phyloP scores from a whole-genome alignment of 306 rosid species.

The Myrica gale region DNA sequence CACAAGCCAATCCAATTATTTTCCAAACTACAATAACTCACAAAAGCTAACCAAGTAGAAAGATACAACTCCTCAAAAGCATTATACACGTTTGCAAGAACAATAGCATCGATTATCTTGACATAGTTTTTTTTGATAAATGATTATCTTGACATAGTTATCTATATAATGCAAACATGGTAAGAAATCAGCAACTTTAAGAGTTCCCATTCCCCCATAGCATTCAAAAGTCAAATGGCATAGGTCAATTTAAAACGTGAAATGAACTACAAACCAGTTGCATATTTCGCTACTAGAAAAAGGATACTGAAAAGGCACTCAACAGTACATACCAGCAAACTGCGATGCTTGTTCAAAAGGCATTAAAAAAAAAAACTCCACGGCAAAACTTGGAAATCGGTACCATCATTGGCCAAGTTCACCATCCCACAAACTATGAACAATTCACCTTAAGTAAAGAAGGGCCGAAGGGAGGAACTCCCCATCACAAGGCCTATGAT shows the following conservation, averaged over 20 bases:
- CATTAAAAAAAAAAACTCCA: slow-evolving; percentile 28
- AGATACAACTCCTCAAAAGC: neutral
- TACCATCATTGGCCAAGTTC: slow-evolving; percentile 22
- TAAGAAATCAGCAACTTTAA: slow-evolving; percentile 3
- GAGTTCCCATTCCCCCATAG: slow-evolving; percentile 20
- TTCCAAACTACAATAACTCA: neutral
- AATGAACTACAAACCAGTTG: slow-evolving; percentile 33
- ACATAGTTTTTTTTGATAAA: too few species aligned
- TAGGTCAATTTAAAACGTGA: slow-evolving; percentile 34
- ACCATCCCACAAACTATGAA: slow-evolving; percentile 25
- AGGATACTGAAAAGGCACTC: slow-evolving; percentile 39
- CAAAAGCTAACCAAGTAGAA: neutral
- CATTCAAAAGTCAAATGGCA: slow-evolving; percentile 29
- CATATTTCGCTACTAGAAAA: slow-evolving; percentile 35
- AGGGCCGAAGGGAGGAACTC: slow-evolving; percentile 28
- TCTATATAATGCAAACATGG: slow-evolving; percentile 14
- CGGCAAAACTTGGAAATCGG: slow-evolving; percentile 35
- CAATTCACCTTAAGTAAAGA: slow-evolving; percentile 27
- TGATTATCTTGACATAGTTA: neutral
- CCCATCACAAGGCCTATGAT: slow-evolving; percentile 29
- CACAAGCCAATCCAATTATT: neutral
- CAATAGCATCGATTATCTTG: neutral
- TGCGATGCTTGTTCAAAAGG: slow-evolving; percentile 38
- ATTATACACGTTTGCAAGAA: neutral
- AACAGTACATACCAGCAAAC: slow-evolving; percentile 37